Evolutionary conservation across 1,284 basidiomycete species (phyloP), one percentile per base, ranked within the genome.

Genomic region (Tilletiopsis washingtonensis): DNA sequence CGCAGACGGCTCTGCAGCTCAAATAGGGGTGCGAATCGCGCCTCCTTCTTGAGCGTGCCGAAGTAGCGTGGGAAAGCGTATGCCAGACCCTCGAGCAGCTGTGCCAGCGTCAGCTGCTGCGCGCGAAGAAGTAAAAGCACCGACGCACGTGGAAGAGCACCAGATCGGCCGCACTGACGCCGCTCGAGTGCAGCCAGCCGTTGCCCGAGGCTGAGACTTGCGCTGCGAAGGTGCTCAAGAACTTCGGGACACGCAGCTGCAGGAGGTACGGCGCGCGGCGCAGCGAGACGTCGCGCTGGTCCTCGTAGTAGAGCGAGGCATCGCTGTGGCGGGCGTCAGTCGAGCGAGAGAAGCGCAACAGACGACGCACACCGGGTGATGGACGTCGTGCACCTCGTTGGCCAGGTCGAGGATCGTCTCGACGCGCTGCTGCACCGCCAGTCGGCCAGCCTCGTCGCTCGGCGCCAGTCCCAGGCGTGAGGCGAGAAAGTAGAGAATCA

Each of bases 51-150:
- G 12, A 78, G 42, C 23, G 68, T 62, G 5, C 47, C 58, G 57
- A 77, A 61, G 12, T 74, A 71, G 29, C 67, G 74, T 3, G 80
- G 80, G 67, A 79, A 81, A 19, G 79, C 78, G 56, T 74, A 79
- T 17, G 65, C 49, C n/a, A 80, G 53, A 40, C 78, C 76, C 17
- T 69, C 64, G 1, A 76, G 9, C 19, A 75, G 57, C 40, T 79
- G 51, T 15, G 44, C 15, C 7, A 17, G 12, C 9, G 6, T 34
- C 19, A 19, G 6, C 45, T 42, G 3, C 20, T 25, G 23, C 11
- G 15, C 24, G 12, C 3, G 7, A 6, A 15, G 5, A 6, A 43
- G 23, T 11, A 12, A n/a, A 24, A 5, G 7, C 40, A 14, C 23
- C 6, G 4, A 34, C 51, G 4, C 43, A 51, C 49, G 43, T 69